These are phyloP conservation scores for Mycena sp. DNA, from an alignment of 1,284 basidiomycete genomes.

Conservation along the genomic window DNA sequence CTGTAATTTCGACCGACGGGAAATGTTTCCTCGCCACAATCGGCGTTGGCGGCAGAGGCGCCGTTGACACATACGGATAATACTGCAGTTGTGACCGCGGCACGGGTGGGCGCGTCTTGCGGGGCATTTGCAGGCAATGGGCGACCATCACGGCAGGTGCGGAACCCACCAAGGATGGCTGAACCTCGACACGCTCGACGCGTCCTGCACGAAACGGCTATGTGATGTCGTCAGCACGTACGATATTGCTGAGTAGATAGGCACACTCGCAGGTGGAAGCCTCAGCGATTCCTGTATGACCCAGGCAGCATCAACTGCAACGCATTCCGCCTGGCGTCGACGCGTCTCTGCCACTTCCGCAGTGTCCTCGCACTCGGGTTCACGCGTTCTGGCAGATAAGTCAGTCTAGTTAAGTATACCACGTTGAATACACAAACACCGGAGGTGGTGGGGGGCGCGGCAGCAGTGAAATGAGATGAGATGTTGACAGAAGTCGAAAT, in stretches of 20 bases:
- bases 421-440: conserved; percentile 40
- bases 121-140: conserved; percentile 37
- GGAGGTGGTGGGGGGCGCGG: conserved; percentile 49
- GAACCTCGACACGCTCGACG: conserved; percentile 18
- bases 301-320: conserved; percentile 48
- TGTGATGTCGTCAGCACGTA: background rate
- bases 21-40: background rate
- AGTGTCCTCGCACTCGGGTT: conserved; percentile 57
- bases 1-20: conserved; percentile 12
- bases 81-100: conserved; percentile 34
- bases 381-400: conserved; percentile 46
- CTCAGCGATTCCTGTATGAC: conserved; percentile 38
- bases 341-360: conserved; percentile 50
- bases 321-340: conserved; percentile 44
- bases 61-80: conserved; percentile 41
- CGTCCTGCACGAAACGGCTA: conserved; percentile 20
- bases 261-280: conserved; percentile 22
- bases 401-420: background rate
- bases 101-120: conserved; percentile 49
- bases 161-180: background rate
- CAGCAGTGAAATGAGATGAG: conserved; percentile 48
- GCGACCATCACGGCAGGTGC: conserved; percentile 41
- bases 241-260: background rate
- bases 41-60: conserved; percentile 20
- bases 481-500: conserved; percentile 58